A percentile compares a stretch with the other conserved stretches of the same genome.
These are phyloP conservation scores for Sporopachydermia lactativora DNA, from an alignment of 805 yeast genomes.

Conservation along the genomic window DNA sequence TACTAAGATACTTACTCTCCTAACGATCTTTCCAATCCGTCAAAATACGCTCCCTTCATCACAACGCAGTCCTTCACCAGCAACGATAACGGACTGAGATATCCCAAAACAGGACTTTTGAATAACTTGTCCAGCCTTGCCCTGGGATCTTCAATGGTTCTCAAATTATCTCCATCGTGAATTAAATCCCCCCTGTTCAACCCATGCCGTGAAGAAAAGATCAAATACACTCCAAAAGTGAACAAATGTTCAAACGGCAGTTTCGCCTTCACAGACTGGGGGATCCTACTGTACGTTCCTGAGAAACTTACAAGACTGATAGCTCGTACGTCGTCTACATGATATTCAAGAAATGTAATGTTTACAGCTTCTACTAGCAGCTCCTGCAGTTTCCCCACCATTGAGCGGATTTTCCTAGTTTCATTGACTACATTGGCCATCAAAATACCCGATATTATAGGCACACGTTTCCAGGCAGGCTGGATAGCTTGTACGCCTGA, in stretches of 20 bases:
- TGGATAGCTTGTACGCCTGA: conserved; percentile 2
- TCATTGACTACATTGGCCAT: conserved; percentile 5
- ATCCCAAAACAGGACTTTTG: neutral
- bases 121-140: neutral
- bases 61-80: neutral
- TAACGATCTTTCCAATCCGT: neutral
- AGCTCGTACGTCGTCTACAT: neutral
- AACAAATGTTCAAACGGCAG: neutral
- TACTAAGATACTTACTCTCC: neutral
- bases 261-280: neutral
- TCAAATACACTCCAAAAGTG: neutral
- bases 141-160: no score
- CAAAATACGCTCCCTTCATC: neutral
- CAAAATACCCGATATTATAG: conserved; percentile 11
- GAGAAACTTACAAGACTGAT: neutral
- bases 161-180: no score
- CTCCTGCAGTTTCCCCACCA: conserved; percentile 2
- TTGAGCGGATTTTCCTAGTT: conserved; percentile 2
- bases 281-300: neutral
- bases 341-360: neutral
- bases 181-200: neutral
- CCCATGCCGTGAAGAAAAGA: neutral
- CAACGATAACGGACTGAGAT: neutral
- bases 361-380: neutral
- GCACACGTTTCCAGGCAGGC: conserved; percentile 10